Conservation (phyloP, 176 grass and related monocot genomes). For the Luzula sylvatica region DNA sequence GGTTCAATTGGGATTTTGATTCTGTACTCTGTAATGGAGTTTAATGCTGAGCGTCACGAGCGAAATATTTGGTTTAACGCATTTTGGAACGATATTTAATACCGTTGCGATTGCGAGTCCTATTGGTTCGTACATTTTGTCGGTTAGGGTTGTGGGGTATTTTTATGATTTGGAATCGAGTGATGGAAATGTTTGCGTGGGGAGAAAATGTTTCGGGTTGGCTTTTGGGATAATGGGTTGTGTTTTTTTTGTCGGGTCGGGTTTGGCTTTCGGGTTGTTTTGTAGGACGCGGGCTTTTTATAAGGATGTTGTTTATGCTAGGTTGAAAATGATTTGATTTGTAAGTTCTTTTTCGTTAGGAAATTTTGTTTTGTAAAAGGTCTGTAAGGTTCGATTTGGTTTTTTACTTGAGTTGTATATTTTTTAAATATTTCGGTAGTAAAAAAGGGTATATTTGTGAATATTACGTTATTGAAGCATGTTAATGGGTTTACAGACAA, state of each 20-base stretch:
- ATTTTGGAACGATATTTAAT: conserved; percentile 50
- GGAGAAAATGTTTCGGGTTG: conserved; percentile 31
- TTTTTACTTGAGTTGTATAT: too few relatives aligned
- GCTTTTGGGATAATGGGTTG: conserved; percentile 33
- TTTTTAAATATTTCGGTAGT: too few relatives aligned
- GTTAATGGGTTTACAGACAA: too few relatives aligned
- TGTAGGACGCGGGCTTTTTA: conserved; percentile 31
- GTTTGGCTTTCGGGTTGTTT: conserved; percentile 23
- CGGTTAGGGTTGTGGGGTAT: conserved; percentile 36
- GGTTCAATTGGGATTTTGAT: too few relatives aligned
- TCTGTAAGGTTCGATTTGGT: too few relatives aligned
- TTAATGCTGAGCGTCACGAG: conserved; percentile 40
- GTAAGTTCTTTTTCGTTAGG: too few relatives aligned
- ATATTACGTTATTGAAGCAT: too few relatives aligned
- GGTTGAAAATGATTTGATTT: conserved; percentile 11
- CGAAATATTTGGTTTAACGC: conserved; percentile 34
- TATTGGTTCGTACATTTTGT: conserved; percentile 30
- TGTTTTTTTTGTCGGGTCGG: conserved; percentile 22
- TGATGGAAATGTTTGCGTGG: conserved; percentile 14
- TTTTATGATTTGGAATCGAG: conserved; percentile 38
- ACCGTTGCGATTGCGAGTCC: conserved; percentile 39
- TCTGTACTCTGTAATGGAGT: conserved; percentile 8
- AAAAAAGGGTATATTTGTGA: too few relatives aligned
- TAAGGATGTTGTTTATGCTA: conserved; percentile 28
- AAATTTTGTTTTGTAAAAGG: too few relatives aligned